These are phyloP conservation scores for Otatea glauca DNA, from an alignment of 176 grass and related monocot species.

Conservation along the genomic window DNA sequence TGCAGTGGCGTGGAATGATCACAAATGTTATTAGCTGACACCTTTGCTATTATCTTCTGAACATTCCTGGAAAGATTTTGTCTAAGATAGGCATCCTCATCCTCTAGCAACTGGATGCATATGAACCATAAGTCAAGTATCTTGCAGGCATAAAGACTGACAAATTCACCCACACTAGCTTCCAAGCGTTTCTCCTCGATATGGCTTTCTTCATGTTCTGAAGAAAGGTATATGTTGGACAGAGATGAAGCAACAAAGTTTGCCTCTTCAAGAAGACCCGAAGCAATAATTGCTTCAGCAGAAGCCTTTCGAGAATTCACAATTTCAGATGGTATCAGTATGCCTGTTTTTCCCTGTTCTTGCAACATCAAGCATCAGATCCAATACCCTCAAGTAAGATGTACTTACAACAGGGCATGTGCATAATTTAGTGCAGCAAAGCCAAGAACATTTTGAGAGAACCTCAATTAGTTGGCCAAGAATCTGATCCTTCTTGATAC, in stretches of 20 bases:
- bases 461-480: conserved; percentile 63
- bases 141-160: conserved; percentile 64
- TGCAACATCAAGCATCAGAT: conserved; percentile 81
- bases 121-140: conserved; percentile 89
- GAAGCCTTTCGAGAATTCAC: conserved; percentile 77
- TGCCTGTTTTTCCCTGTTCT: conserved; percentile 57
- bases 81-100: conserved; percentile 83
- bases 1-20: conserved; percentile 73
- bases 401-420: conserved; percentile 73
- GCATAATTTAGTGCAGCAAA: conserved; percentile 63
- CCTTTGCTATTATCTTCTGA: conserved; percentile 67
- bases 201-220: conserved; percentile 47
- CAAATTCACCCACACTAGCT: conserved; percentile 52
- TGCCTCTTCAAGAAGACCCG: conserved; percentile 74
- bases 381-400: conserved; percentile 72
- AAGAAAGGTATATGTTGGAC: conserved; percentile 51
- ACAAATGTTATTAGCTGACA: conserved; percentile 50
- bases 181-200: conserved; percentile 50
- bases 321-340: conserved; percentile 69
- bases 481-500: conserved; percentile 77
- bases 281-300: conserved; percentile 81
- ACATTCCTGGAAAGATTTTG: conserved; percentile 79
- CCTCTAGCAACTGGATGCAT: conserved; percentile 87
- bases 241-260: conserved; percentile 48
- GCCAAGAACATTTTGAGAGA: conserved; percentile 80